These are phyloP conservation scores for Aegilops longissima DNA, from an alignment of 176 grass and related monocot species.

Conservation along the genomic window DNA sequence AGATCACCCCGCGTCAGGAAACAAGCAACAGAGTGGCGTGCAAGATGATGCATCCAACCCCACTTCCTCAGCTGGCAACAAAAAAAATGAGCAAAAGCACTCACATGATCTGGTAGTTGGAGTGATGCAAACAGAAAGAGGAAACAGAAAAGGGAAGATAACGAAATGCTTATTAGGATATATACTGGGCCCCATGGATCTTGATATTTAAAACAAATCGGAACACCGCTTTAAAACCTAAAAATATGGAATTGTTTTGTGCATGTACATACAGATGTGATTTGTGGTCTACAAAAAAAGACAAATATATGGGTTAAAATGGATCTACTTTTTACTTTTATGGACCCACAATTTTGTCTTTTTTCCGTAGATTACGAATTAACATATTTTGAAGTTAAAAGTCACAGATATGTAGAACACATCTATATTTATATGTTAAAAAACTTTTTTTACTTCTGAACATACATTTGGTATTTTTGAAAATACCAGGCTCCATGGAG, in stretches of 20 bases:
- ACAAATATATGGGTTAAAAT: too few species aligned
- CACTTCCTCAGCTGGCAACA: constrained; percentile 65
- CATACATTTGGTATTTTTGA: not conserved
- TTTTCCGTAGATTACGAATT: not conserved
- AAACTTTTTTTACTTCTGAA: not conserved
- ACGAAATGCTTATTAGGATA: not conserved
- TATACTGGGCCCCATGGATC: too few species aligned
- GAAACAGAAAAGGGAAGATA: not conserved
- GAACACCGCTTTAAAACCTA: not conserved
- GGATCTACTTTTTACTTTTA: too few species aligned
- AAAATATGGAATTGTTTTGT: not conserved
- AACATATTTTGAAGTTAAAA: not conserved
- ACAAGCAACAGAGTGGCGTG: constrained; percentile 95
- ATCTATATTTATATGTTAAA: not conserved
- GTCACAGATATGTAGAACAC: not conserved
- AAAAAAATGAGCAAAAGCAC: not conserved
- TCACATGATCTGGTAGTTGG: constrained; percentile 10
- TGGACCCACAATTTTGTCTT: not conserved
- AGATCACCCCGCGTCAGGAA: constrained; percentile 87
- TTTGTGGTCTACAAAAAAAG: not conserved
- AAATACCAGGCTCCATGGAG: not conserved
- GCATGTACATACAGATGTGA: too few species aligned
- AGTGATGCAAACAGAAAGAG: constrained; percentile 1
- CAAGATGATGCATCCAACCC: constrained; percentile 98
- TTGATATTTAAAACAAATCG: not conserved